These are phyloP conservation scores for Incumbomyces lentus DNA, from an alignment of 2,329 filamentous ascomycete species.

Conservation along the genomic window DNA sequence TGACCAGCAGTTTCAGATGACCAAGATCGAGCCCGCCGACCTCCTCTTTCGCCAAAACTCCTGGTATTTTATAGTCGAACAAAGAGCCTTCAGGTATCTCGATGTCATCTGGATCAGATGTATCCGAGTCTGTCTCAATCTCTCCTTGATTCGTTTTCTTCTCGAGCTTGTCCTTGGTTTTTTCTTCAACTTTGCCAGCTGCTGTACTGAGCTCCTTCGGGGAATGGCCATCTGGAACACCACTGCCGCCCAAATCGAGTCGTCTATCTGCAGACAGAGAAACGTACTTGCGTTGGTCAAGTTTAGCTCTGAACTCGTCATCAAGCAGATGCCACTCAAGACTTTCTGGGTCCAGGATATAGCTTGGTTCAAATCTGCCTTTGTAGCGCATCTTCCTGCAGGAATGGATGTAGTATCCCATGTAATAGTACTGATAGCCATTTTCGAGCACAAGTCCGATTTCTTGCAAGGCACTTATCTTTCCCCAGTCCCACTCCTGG, in stretches of 20 bases:
- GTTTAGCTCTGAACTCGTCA: slow-evolving; percentile 30
- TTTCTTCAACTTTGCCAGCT: slow-evolving; percentile 12
- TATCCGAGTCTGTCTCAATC: slow-evolving; percentile 19
- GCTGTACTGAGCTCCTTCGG: slow-evolving; percentile 5
- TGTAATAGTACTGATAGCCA: slow-evolving; percentile 53
- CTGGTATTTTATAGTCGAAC: slow-evolving; percentile 38
- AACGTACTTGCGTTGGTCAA: slow-evolving; percentile 35
- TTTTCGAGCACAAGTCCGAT: slow-evolving; percentile 46
- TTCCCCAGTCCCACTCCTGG: slow-evolving; percentile 52
- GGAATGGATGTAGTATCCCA: slow-evolving; percentile 57
- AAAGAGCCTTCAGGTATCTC: slow-evolving; percentile 26
- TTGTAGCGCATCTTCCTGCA: slow-evolving; percentile 45
- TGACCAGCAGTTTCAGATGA: slow-evolving; percentile 34
- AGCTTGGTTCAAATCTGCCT: slow-evolving; percentile 35
- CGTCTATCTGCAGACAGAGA: slow-evolving; percentile 32
- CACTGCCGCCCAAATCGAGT: background rate
- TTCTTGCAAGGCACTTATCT: slow-evolving; percentile 52
- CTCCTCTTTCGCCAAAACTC: slow-evolving; percentile 33
- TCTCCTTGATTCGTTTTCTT: slow-evolving; percentile 19
- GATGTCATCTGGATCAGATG: slow-evolving; percentile 29
- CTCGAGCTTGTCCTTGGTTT: slow-evolving; percentile 12
- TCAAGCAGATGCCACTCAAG: slow-evolving; percentile 36
- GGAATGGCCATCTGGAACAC: slow-evolving; percentile 3
- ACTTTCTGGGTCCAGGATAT: slow-evolving; percentile 40
- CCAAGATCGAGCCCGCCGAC: slow-evolving; percentile 33